phyloP scores from a whole-genome alignment of 805 yeast genomes.

The Candida awuae region DNA sequence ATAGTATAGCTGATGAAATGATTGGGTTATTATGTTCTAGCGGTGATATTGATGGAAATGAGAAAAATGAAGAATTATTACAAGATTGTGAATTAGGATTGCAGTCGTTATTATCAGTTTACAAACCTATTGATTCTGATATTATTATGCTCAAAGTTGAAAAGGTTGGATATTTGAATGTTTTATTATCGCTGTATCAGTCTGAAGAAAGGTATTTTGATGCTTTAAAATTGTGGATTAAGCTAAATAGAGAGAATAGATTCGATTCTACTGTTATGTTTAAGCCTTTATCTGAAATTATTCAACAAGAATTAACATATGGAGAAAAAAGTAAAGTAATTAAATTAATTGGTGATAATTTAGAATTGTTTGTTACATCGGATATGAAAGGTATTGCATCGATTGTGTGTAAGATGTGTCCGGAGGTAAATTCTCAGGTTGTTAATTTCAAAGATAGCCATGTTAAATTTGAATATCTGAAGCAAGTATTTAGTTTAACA shows the following conservation, averaged over 20 bases:
- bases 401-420: constrained; percentile 31
- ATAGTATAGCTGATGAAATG: constrained; percentile 41
- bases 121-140: constrained; percentile 49
- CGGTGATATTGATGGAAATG: not conserved
- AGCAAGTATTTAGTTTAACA: constrained; percentile 23
- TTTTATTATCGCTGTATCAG: constrained; percentile 49
- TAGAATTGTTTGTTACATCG: constrained; percentile 21
- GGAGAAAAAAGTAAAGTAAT: constrained; percentile 20
- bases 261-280: constrained; percentile 10
- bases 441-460: constrained; percentile 25
- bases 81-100: constrained; percentile 64
- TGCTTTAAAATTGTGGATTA: constrained; percentile 47
- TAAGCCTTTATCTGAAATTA: constrained; percentile 25
- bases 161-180: constrained; percentile 48
- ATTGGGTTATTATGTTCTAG: constrained; percentile 40
- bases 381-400: constrained; percentile 32
- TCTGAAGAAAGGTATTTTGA: constrained; percentile 45
- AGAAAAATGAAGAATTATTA: constrained; percentile 21
- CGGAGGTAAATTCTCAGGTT: constrained; percentile 33
- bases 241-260: constrained; percentile 14
- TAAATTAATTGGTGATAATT: constrained; percentile 23
- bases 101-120: constrained; percentile 59
- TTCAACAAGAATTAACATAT: constrained; percentile 20
- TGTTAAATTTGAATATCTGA: constrained; percentile 29
- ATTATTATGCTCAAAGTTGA: constrained; percentile 43